Percentiles rank a stretch among this genome's conserved stretches.
Conservation (phyloP, 2,329 filamentous ascomycete genomes). For the Geosmithia flava region DNA sequence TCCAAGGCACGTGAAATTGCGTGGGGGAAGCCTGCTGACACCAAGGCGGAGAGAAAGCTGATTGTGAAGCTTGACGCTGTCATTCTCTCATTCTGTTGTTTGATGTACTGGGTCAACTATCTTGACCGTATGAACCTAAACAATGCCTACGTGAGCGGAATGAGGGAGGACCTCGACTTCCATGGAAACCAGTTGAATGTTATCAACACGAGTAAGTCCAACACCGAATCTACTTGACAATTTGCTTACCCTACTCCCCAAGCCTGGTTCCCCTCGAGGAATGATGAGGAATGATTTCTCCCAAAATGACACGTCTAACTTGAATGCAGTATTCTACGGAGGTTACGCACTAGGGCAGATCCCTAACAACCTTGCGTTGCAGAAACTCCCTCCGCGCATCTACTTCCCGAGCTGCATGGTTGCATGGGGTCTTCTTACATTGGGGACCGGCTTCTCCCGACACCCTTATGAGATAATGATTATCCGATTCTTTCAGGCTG, state of each 20-base stretch:
- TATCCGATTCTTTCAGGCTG: slow-evolving; percentile 25
- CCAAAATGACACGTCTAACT: not conserved
- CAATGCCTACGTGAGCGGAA: slow-evolving; percentile 24
- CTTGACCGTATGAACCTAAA: slow-evolving; percentile 13
- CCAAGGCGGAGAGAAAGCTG: slow-evolving; percentile 2
- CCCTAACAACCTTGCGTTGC: slow-evolving; percentile 47
- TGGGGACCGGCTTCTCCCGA: slow-evolving; percentile 31
- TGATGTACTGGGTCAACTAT: slow-evolving; percentile 1
- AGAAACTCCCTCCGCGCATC: slow-evolving; percentile 47
- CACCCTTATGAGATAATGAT: slow-evolving; percentile 22
- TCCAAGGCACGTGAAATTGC: slow-evolving; percentile 3
- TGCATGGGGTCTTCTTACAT: slow-evolving; percentile 51
- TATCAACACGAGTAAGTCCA: slow-evolving; percentile 23
- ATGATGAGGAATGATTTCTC: too few species aligned
- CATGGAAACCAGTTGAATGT: slow-evolving; percentile 24
- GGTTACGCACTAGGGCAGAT: slow-evolving; percentile 42
- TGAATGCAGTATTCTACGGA: not conserved
- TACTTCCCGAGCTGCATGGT: slow-evolving; percentile 54
- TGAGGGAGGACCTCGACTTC: slow-evolving; percentile 21
- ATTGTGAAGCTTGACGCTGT: slow-evolving; percentile 3
- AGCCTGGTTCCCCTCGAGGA: too few species aligned
- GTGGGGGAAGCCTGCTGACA: slow-evolving; percentile 4
- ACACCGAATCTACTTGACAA: too few species aligned
- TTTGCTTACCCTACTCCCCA: not conserved
- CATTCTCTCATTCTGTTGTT: not conserved